phyloP scores from a whole-genome alignment of 148 eudicot genomes.

The Camellia granthamiana region DNA sequence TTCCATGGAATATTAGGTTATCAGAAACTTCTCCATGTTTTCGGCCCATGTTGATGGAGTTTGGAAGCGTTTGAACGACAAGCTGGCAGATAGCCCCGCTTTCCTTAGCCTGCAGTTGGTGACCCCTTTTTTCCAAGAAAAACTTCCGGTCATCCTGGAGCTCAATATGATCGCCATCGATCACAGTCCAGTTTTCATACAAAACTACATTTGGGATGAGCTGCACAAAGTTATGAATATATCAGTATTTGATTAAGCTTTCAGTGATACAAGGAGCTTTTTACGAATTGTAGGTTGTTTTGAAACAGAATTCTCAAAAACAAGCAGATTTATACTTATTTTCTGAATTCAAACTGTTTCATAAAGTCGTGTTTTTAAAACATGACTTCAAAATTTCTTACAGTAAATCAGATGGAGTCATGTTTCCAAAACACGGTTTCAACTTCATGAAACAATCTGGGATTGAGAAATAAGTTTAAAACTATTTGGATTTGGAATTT shows the following conservation, averaged over 20 bases:
- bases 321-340: too few relatives aligned
- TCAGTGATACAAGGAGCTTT: neutral
- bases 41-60: slow-evolving; percentile 26
- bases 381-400: too few relatives aligned
- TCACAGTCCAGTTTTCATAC: slow-evolving; percentile 83
- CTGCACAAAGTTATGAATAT: slow-evolving; percentile 40
- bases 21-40: slow-evolving; percentile 24
- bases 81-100: slow-evolving; percentile 73
- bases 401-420: too few relatives aligned
- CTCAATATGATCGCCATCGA: slow-evolving; percentile 83
- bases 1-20: slow-evolving; percentile 38
- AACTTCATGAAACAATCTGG: too few relatives aligned
- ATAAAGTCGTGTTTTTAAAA: too few relatives aligned
- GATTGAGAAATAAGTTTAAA: too few relatives aligned
- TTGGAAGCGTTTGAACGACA: slow-evolving; percentile 56
- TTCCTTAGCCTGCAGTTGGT: slow-evolving; percentile 40
- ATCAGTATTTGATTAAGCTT: neutral
- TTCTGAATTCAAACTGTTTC: too few relatives aligned
- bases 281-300: too few relatives aligned
- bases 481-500: too few relatives aligned
- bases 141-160: slow-evolving; percentile 40
- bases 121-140: slow-evolving; percentile 75
- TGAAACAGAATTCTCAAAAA: too few relatives aligned
- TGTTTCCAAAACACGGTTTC: too few relatives aligned
- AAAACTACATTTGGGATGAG: slow-evolving; percentile 60